Percentiles rank a stretch among this genome's conserved stretches.
phyloP scores from a whole-genome alignment of 2,329 filamentous ascomycete genomes.

The Paraphoma sp. region DNA sequence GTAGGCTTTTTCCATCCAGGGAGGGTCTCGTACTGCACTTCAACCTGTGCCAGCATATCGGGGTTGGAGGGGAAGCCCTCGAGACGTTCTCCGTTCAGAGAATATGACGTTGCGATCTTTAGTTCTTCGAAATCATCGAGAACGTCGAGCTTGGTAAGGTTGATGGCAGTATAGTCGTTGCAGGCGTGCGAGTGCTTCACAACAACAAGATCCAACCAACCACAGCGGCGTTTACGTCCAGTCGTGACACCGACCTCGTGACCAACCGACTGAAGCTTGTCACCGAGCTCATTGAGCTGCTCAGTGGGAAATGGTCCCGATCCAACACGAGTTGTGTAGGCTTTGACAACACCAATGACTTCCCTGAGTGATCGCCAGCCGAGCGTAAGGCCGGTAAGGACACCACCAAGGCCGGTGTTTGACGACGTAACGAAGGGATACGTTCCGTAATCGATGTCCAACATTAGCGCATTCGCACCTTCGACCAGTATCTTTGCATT shows the following conservation, averaged over 20 bases:
- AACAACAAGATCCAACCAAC: slow-evolving; percentile 73
- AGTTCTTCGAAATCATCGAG: slow-evolving; percentile 77
- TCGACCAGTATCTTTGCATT: slow-evolving; percentile 70
- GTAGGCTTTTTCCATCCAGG: slow-evolving; percentile 73
- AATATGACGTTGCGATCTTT: slow-evolving; percentile 77
- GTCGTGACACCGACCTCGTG: slow-evolving; percentile 64
- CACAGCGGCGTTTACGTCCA: slow-evolving; percentile 66
- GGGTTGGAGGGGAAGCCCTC: slow-evolving; percentile 72
- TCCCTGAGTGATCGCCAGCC: slow-evolving; percentile 67
- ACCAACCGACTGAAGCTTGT: slow-evolving; percentile 63
- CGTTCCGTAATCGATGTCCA: slow-evolving; percentile 65
- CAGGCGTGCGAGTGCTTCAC: slow-evolving; percentile 69
- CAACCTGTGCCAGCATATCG: slow-evolving; percentile 62
- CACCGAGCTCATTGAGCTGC: slow-evolving; percentile 63
- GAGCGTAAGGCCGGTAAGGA: slow-evolving; percentile 68
- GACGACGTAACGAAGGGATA: slow-evolving; percentile 69
- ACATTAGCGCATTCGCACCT: slow-evolving; percentile 72
- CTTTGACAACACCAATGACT: slow-evolving; percentile 71
- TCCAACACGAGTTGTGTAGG: slow-evolving; percentile 68
- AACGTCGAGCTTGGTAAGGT: slow-evolving; percentile 73
- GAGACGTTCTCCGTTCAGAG: slow-evolving; percentile 61
- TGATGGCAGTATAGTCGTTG: slow-evolving; percentile 72
- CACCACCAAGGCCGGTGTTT: slow-evolving; percentile 65
- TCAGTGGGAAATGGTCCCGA: slow-evolving; percentile 72
- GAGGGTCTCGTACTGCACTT: slow-evolving; percentile 72